Conservation (phyloP, 164 flowering plant species). For the Sextonia rubra region DNA sequence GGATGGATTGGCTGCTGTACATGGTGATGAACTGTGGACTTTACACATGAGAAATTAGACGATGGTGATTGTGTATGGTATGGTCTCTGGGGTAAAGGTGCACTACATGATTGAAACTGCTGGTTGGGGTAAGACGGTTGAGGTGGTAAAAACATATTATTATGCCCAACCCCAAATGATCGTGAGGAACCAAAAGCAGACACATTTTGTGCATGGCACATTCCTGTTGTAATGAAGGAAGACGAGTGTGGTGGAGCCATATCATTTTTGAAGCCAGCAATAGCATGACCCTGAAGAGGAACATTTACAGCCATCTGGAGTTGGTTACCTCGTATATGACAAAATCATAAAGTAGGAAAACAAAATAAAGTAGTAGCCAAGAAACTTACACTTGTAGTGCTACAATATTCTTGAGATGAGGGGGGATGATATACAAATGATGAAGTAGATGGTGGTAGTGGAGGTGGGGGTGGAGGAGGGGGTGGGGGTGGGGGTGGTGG, state of each 20-base stretch:
- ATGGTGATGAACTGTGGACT: slow-evolving; percentile 16
- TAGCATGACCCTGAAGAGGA: slow-evolving; percentile 43
- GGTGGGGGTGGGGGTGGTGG: no score
- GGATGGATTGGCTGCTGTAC: slow-evolving; percentile 48
- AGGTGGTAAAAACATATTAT: slow-evolving; percentile 38
- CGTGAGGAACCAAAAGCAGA: slow-evolving; percentile 52
- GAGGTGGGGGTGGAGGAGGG: slow-evolving; percentile 12
- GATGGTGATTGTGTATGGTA: slow-evolving; percentile 42
- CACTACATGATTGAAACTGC: slow-evolving; percentile 42
- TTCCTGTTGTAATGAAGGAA: slow-evolving; percentile 35
- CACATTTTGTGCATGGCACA: slow-evolving; percentile 33
- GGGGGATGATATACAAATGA: slow-evolving; percentile 37
- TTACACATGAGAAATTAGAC: slow-evolving; percentile 48
- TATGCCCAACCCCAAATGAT: slow-evolving; percentile 51
- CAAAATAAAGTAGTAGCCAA: neutral
- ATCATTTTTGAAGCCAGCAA: slow-evolving; percentile 37
- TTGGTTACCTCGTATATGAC: slow-evolving; percentile 44
- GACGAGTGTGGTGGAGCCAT: slow-evolving; percentile 43
- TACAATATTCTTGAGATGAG: slow-evolving; percentile 40
- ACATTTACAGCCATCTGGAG: slow-evolving; percentile 38
- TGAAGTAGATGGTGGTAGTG: slow-evolving; percentile 32
- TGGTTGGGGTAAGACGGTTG: slow-evolving; percentile 49
- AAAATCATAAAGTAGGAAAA: neutral
- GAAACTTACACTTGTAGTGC: slow-evolving; percentile 41
- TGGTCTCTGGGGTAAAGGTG: slow-evolving; percentile 48